These are phyloP conservation scores for Neurospora sublineolata DNA, from an alignment of 495 filamentous ascomycete species.

Conservation along the genomic window DNA sequence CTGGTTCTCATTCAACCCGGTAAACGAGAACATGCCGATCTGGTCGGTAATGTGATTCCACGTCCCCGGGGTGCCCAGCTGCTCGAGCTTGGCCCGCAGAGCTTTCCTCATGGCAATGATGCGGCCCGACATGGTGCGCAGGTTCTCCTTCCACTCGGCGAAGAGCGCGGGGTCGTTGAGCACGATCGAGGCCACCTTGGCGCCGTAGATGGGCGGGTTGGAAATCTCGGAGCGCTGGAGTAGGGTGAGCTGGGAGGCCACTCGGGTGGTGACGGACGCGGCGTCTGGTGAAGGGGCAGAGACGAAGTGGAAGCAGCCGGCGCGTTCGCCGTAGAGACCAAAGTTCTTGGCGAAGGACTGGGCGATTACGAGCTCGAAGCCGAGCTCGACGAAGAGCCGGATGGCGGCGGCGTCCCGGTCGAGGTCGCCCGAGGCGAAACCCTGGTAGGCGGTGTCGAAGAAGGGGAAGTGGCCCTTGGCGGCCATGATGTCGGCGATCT, in stretches of 20 bases:
- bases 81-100: conserved; percentile 65
- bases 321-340: conserved; percentile 91
- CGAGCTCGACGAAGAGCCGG: conserved; percentile 83
- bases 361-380: conserved; percentile 90
- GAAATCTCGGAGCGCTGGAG: conserved; percentile 94
- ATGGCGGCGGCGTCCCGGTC: conserved; percentile 78
- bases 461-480: conserved; percentile 85
- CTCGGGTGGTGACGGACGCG: conserved; percentile 45
- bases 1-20: conserved; percentile 75
- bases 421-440: conserved; percentile 90
- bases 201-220: conserved; percentile 90
- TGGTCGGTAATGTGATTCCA: conserved; percentile 98
- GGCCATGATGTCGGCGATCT: conserved; percentile 66
- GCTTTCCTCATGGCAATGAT: conserved; percentile 81
- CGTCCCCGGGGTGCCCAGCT: conserved; percentile 69
- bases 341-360: conserved; percentile 99
- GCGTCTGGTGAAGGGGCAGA: conserved; percentile 60
- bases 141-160: conserved; percentile 86
- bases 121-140: conserved; percentile 85
- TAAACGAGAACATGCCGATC: conserved; percentile 99
- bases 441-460: conserved; percentile 97
- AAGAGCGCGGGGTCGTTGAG: conserved; percentile 79
- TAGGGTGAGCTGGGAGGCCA: conserved; percentile 84
- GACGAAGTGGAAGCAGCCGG: conserved; percentile 93
- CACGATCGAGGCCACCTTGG: conserved; percentile 68